Evolutionary conservation across 1,139 yeast genomes (phyloP).

Genomic region (Candida sp.): DNA sequence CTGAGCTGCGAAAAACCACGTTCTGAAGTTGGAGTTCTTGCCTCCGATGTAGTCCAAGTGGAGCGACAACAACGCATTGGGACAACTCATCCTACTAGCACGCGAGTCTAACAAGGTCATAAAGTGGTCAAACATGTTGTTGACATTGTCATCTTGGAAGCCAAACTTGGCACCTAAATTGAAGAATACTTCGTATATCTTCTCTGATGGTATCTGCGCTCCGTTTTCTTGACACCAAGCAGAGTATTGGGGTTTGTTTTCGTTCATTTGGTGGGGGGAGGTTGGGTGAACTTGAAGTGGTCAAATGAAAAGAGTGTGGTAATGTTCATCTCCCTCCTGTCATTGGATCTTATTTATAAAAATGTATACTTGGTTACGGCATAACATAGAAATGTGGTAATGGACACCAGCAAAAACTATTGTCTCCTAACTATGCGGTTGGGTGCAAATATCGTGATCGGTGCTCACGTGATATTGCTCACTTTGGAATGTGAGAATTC

Average conservation of each 20-base stretch:
- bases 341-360: too few species aligned
- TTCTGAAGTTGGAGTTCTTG: slow-evolving; percentile 38
- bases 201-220: slow-evolving; percentile 21
- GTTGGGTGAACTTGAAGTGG: too few species aligned
- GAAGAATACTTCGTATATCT: slow-evolving; percentile 25
- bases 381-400: background rate
- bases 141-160: slow-evolving; percentile 39
- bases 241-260: slow-evolving; percentile 19
- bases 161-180: slow-evolving; percentile 29
- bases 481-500: too few species aligned
- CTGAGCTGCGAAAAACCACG: slow-evolving; percentile 45
- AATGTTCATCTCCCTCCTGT: too few species aligned
- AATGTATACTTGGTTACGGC: background rate
- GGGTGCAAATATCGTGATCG: too few species aligned
- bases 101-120: slow-evolving; percentile 47
- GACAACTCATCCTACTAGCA: slow-evolving; percentile 40
- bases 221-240: slow-evolving; percentile 44
- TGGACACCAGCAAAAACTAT: background rate
- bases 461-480: too few species aligned
- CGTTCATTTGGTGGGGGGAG: background rate
- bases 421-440: slow-evolving; percentile 5
- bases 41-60: slow-evolving; percentile 51
- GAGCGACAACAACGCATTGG: slow-evolving; percentile 35
- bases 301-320: too few species aligned
- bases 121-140: slow-evolving; percentile 41